These are phyloP conservation scores for Berberis thunbergii DNA, from an alignment of 164 flowering plant genomes.

Conservation along the genomic window DNA sequence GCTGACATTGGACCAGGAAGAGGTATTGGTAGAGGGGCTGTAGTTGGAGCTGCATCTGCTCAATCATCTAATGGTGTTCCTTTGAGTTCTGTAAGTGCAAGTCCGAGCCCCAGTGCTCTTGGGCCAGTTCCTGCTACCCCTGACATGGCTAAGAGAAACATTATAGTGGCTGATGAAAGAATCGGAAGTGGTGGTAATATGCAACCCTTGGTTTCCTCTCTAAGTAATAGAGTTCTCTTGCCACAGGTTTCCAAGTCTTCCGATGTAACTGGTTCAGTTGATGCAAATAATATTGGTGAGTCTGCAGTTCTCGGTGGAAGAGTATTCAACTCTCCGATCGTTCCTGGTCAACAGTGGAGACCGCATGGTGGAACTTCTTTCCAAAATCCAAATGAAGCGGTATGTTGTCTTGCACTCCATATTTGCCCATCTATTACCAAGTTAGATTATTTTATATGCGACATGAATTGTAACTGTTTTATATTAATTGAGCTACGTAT, in stretches of 20 bases:
- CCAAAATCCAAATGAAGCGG: conserved; percentile 71
- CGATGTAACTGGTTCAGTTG: conserved; percentile 51
- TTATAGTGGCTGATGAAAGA: conserved; percentile 65
- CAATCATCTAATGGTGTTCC: conserved; percentile 46
- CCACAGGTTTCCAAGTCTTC: conserved; percentile 52
- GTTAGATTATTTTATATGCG: neutral
- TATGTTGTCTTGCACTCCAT: conserved; percentile 14
- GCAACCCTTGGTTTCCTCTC: conserved; percentile 57
- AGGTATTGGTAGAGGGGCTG: conserved; percentile 46
- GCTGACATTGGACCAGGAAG: conserved; percentile 46
- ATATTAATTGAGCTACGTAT: neutral
- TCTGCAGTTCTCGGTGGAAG: conserved; percentile 43
- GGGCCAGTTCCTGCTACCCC: conserved; percentile 40
- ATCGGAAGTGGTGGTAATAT: conserved; percentile 47
- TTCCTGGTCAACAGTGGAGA: conserved; percentile 83
- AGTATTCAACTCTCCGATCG: conserved; percentile 62
- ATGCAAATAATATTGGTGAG: conserved; percentile 46
- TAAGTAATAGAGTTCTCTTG: conserved; percentile 52
- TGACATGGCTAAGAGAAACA: conserved; percentile 64
- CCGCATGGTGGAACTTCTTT: conserved; percentile 69
- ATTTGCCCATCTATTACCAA: neutral
- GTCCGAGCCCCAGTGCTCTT: conserved; percentile 43
- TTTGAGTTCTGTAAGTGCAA: conserved; percentile 37
- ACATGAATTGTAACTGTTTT: neutral
- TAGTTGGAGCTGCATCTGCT: conserved; percentile 30